These are phyloP conservation scores for Pyricularia pennisetigena DNA, from an alignment of 2,329 filamentous ascomycete species.

Conservation along the genomic window DNA sequence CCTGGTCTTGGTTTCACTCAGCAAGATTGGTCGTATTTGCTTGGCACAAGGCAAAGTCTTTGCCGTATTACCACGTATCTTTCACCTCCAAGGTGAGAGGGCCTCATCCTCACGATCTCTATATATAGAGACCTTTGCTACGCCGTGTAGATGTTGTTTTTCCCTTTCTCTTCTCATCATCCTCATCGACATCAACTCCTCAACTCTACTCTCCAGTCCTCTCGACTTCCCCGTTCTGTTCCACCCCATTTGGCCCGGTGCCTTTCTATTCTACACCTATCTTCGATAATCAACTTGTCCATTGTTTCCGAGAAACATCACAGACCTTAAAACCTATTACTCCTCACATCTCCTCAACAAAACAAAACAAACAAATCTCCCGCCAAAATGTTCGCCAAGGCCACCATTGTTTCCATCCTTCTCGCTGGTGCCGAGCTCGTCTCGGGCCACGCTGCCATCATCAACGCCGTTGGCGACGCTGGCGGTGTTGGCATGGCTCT, in stretches of 20 bases:
- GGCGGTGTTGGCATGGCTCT: conserved; percentile 45
- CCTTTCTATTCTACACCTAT: background rate
- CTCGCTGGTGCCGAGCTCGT: conserved; percentile 44
- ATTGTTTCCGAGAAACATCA: background rate
- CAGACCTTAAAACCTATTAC: background rate
- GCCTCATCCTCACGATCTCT: background rate
- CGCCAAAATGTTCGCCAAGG: conserved; percentile 21
- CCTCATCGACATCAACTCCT: background rate
- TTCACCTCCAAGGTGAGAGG: background rate
- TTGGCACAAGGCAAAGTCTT: background rate
- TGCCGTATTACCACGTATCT: background rate
- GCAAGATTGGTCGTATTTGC: background rate
- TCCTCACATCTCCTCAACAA: background rate
- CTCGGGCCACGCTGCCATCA: conserved; percentile 52
- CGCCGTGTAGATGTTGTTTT: background rate
- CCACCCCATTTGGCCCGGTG: background rate
- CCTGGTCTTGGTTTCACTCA: background rate
- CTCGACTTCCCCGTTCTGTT: background rate
- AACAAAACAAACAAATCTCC: background rate
- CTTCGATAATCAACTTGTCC: background rate
- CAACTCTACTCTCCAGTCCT: conserved; percentile 1
- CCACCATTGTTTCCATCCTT: conserved; percentile 31
- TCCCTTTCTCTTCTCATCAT: background rate
- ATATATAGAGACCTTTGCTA: background rate
- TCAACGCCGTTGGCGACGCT: conserved; percentile 43